These are phyloP conservation scores for Solanum arcanum DNA, from an alignment of 257 asterid genomes.

Conservation along the genomic window DNA sequence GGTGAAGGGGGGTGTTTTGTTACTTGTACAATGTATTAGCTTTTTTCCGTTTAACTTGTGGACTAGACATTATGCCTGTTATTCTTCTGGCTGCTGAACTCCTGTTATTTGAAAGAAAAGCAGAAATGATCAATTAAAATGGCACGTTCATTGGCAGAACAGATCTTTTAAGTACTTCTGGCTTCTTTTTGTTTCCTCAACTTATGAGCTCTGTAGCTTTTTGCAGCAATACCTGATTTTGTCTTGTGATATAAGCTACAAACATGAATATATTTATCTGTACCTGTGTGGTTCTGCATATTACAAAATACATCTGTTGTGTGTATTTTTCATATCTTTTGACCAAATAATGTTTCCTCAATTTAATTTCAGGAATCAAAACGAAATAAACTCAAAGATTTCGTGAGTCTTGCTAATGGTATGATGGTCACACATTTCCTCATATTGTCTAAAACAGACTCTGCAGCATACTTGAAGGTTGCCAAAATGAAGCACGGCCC, in stretches of 20 bases:
- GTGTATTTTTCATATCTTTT: neutral
- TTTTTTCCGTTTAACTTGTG: neutral
- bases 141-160: neutral
- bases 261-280: neutral
- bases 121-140: neutral
- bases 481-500: slow-evolving; percentile 54
- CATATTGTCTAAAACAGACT: slow-evolving; percentile 65
- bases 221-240: neutral
- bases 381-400: slow-evolving; percentile 73
- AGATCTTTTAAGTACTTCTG: neutral
- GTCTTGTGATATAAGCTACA: neutral
- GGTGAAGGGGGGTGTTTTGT: neutral
- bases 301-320: neutral
- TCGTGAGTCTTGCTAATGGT: slow-evolving; percentile 75
- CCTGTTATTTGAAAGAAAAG: neutral
- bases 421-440: slow-evolving; percentile 95
- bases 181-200: neutral
- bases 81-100: neutral
- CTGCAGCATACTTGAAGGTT: slow-evolving; percentile 74
- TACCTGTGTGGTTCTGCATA: neutral
- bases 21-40: neutral
- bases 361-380: slow-evolving; percentile 54
- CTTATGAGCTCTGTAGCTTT: neutral
- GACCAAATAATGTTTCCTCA: neutral
- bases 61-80: neutral